Evolutionary conservation across 306 rosid species (phyloP).

Genomic region (Dalbergia cochinchinensis): DNA sequence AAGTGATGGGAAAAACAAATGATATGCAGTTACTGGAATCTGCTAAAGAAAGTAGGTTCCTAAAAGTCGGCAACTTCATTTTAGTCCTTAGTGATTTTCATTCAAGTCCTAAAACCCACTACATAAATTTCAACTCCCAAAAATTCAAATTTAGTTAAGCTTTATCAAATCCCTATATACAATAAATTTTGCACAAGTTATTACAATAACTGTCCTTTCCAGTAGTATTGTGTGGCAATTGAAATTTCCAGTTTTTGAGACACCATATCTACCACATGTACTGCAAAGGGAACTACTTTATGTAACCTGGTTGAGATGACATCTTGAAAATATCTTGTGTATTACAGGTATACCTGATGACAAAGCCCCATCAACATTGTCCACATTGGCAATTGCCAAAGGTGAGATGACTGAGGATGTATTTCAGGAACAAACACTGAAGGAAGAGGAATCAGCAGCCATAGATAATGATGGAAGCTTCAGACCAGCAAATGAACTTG

Average conservation of each 20-base stretch:
- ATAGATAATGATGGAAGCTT: neutral
- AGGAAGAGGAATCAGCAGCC: neutral
- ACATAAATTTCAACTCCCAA: neutral
- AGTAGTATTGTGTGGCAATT: neutral
- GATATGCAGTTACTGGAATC: neutral
- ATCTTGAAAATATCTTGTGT: neutral
- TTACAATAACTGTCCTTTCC: neutral
- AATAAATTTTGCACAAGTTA: neutral
- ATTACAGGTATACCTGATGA: neutral
- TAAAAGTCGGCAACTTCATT: neutral
- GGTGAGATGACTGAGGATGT: neutral
- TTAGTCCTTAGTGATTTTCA: neutral
- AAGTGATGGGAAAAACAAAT: neutral
- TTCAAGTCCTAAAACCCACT: neutral
- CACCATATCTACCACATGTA: neutral
- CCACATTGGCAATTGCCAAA: neutral
- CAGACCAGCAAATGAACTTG: conserved; percentile 12
- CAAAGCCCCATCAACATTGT: neutral
- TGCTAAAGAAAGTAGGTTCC: neutral
- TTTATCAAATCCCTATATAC: neutral
- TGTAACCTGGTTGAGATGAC: neutral
- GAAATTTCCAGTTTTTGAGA: neutral
- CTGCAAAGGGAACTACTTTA: neutral
- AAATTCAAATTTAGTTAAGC: neutral
- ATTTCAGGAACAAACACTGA: neutral